Evolutionary conservation across 345 rosid genomes (phyloP), one percentile per base, ranked within the genome.

Genomic region (Toxicodendron radicans): DNA sequence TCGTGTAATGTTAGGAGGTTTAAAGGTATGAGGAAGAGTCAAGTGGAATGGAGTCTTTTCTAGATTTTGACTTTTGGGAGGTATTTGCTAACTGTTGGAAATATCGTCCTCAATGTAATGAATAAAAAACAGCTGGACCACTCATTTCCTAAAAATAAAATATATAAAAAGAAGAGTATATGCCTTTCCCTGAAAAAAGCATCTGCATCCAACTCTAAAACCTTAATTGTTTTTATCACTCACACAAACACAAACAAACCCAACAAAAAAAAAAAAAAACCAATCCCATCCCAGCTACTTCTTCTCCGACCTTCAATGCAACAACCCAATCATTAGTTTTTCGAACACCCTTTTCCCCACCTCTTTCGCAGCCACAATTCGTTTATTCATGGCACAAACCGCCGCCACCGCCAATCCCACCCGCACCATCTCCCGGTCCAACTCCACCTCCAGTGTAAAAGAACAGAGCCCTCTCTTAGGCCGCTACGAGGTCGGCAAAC

Each of bases 401-500:
- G 14, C 74, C 21, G 35, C 64, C 54, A 49, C 73, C 35, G 5
- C 62, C 73, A 30, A 66, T 67, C n/a, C 66, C 9, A n/a, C 73
- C 14, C 41, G 65, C 54, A 45, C 76, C 41, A 2, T 57, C 76
- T 2, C 45, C 66, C 8, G 66, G 66, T 7, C 23, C 16, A 30
- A 48, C 24, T 18, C 73, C 56, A n/a, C 71, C 52, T 0, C 61
- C 76, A 24, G 67, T 69, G n/a, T n/a, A n/a, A 83, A 60, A n/a
- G 73, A 54, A 52, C 87, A 86, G 66, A 13, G 74, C n/a, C 85
- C 83, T 14, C 94, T 94, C 14, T 84, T 94, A 21, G 93, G 89
- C 32, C 87, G 84, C 35, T 94, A 85, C 76, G 91, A 92, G 82
- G 73, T 92, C 45, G 97, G 96, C 38, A 84, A 81, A 73, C 84